Evolutionary conservation across 306 rosid genomes (phyloP).

Genomic region (Bauhinia variegata): DNA sequence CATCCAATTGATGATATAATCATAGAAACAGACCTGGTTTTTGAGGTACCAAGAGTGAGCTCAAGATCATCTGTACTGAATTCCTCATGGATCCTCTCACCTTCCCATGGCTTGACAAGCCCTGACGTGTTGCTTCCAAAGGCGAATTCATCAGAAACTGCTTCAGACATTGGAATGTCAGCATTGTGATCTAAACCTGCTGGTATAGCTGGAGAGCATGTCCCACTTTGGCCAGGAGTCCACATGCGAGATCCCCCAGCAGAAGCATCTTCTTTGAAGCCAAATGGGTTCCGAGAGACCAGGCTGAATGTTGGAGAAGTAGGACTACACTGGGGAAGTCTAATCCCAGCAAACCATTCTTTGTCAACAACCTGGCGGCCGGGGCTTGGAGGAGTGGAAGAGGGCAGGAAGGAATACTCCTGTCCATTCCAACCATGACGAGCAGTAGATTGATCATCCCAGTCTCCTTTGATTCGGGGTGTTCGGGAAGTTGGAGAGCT

Average conservation of each 20-base stretch:
- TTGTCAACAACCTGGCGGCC: slow-evolving; percentile 73
- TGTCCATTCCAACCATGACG: slow-evolving; percentile 62
- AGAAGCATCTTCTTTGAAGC: too few relatives aligned
- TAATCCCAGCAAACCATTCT: slow-evolving; percentile 88
- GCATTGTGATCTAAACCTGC: slow-evolving; percentile 77
- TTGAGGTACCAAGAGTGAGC: slow-evolving; percentile 96
- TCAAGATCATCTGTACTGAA: slow-evolving; percentile 87
- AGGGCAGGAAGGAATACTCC: slow-evolving; percentile 66
- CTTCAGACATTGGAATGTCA: slow-evolving; percentile 89
- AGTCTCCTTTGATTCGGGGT: slow-evolving; percentile 62
- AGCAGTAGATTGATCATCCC: slow-evolving; percentile 62
- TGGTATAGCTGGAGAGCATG: slow-evolving; percentile 90
- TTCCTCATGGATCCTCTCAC: slow-evolving; percentile 92
- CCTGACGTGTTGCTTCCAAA: slow-evolving; percentile 81
- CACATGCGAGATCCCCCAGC: slow-evolving; percentile 73
- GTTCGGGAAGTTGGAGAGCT: slow-evolving; percentile 94
- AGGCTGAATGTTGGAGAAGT: slow-evolving; percentile 88
- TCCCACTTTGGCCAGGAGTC: slow-evolving; percentile 96
- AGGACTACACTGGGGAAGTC: slow-evolving; percentile 68
- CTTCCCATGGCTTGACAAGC: slow-evolving; percentile 96
- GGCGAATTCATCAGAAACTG: slow-evolving; percentile 83
- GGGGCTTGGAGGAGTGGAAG: slow-evolving; percentile 91
- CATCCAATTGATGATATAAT: slow-evolving; percentile 2
- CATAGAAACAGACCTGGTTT: slow-evolving; percentile 57
- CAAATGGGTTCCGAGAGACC: slow-evolving; percentile 79